A percentile compares a stretch with the other conserved stretches of the same genome.
These are phyloP conservation scores for Botrytis fragariae DNA, from an alignment of 2,329 filamentous ascomycete species.

Conservation along the genomic window DNA sequence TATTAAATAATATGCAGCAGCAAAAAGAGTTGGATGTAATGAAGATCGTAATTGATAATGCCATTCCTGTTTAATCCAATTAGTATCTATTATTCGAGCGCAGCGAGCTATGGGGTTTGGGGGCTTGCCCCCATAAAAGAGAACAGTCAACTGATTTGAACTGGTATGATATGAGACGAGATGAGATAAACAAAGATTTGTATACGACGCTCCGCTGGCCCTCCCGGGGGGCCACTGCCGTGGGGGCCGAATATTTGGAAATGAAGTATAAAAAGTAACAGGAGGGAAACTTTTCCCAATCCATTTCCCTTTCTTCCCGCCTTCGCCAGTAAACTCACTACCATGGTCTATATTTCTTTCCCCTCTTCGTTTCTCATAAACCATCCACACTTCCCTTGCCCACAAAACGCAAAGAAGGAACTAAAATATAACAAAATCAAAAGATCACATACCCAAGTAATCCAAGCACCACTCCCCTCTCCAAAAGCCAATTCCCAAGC, in stretches of 20 bases:
- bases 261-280: not conserved
- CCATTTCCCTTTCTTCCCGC: too few relatives aligned
- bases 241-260: not conserved
- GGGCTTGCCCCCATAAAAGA: not conserved
- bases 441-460: constrained; percentile 77
- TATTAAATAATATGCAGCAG: constrained; percentile 65
- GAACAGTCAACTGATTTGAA: not conserved
- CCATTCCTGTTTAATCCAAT: constrained; percentile 71
- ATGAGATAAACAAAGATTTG: not conserved
- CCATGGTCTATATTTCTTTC: not conserved
- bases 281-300: not conserved
- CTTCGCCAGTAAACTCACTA: not conserved
- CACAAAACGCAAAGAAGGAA: not conserved
- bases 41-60: constrained; percentile 81
- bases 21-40: constrained; percentile 85
- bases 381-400: not conserved
- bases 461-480: constrained; percentile 72
- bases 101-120: not conserved
- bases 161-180: not conserved
- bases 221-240: constrained; percentile 10
- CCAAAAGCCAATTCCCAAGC: constrained; percentile 91
- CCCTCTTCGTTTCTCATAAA: not conserved
- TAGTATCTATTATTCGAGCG: constrained; percentile 19
- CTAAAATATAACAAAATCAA: not conserved
- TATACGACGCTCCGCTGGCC: constrained; percentile 11